Conservation (phyloP, 2,329 filamentous ascomycete genomes). For the Scedosporium minutisporum region DNA sequence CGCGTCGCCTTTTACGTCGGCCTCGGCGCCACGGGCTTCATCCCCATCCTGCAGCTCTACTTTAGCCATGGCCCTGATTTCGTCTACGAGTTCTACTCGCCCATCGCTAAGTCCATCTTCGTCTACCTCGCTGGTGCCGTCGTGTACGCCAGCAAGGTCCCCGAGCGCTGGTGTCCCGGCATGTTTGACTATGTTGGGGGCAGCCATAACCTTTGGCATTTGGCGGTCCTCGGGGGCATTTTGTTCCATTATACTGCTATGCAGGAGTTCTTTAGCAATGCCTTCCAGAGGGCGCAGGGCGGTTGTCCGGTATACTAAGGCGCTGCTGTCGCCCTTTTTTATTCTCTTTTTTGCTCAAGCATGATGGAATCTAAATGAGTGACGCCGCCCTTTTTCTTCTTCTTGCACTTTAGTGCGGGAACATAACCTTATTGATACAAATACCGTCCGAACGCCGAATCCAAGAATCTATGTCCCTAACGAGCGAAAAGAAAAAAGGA, state of each 20-base stretch:
- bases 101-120: conserved; percentile 69
- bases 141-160: conserved; percentile 85
- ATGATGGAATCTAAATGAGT: background rate
- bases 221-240: conserved; percentile 89
- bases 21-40: conserved; percentile 77
- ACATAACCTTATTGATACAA: background rate
- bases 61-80: conserved; percentile 68
- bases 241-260: conserved; percentile 96
- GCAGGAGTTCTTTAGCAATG: conserved; percentile 82
- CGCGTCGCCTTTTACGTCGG: conserved; percentile 87
- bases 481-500: background rate
- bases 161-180: conserved; percentile 86
- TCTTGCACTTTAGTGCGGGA: background rate
- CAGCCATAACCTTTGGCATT: conserved; percentile 95
- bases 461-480: background rate
- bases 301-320: conserved; percentile 44
- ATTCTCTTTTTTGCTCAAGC: conserved; percentile 1
- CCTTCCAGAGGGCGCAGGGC: conserved; percentile 58
- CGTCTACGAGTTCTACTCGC: conserved; percentile 84
- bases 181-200: conserved; percentile 92
- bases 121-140: conserved; percentile 81
- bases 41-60: conserved; percentile 77
- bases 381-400: background rate
- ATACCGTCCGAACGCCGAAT: background rate
- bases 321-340: background rate